Percentiles rank a stretch among this genome's conserved stretches.
Conservation (phyloP, 805 yeast genomes). For the Candida krabiensis region DNA sequence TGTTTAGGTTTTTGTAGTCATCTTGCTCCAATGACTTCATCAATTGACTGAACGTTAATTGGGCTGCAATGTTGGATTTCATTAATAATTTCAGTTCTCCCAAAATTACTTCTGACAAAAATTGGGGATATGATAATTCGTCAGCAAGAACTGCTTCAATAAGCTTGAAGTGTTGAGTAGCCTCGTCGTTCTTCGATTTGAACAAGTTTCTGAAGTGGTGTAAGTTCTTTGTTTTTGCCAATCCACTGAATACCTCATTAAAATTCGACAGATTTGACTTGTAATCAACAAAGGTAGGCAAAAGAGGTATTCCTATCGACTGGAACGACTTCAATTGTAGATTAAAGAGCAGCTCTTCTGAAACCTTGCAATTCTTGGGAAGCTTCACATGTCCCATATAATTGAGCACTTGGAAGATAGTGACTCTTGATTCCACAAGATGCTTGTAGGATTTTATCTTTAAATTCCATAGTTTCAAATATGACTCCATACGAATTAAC, state of each 20-base stretch:
- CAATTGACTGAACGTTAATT: constrained; percentile 18
- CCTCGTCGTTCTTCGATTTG: constrained; percentile 19
- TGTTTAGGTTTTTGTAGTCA: constrained; percentile 9
- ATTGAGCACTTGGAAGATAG: constrained; percentile 25
- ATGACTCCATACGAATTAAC: constrained; percentile 13
- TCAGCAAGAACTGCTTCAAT: constrained; percentile 9
- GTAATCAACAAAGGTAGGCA: constrained; percentile 51
- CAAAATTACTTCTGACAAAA: constrained; percentile 5
- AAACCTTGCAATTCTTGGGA: constrained; percentile 29
- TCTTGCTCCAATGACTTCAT: constrained; percentile 15
- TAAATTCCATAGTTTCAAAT: constrained; percentile 12
- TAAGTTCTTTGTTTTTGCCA: constrained; percentile 12
- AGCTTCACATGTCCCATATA: constrained; percentile 24
- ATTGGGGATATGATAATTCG: constrained; percentile 9
- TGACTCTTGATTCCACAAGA: constrained; percentile 22
- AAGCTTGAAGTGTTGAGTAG: constrained; percentile 5
- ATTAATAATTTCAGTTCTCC: constrained; percentile 17
- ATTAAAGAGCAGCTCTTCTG: constrained; percentile 42
- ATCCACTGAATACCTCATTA: constrained; percentile 11
- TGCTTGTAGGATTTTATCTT: constrained; percentile 15
- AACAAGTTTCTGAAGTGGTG: constrained; percentile 13
- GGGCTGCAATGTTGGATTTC: constrained; percentile 33
- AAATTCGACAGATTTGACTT: constrained; percentile 16
- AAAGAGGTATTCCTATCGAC: constrained; percentile 73
- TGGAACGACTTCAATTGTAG: constrained; percentile 78